Evolutionary conservation across 2,329 filamentous ascomycete genomes (phyloP).

Genomic region (Xylaria sp.): DNA sequence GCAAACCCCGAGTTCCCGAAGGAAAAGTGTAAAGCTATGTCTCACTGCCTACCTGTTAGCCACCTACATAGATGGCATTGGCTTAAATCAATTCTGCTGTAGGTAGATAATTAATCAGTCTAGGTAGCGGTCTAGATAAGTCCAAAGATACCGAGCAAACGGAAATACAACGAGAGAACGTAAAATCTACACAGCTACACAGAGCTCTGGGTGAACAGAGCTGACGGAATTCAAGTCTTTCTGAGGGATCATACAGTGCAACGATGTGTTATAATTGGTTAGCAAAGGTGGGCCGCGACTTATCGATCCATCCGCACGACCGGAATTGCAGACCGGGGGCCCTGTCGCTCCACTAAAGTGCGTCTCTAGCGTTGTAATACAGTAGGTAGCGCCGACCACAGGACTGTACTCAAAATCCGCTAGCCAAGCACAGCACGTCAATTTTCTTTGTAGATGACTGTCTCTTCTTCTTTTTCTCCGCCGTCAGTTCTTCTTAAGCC

Average conservation of each 20-base stretch:
- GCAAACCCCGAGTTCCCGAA: not conserved
- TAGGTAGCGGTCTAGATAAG: no score
- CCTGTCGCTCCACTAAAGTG: slow-evolving; percentile 10
- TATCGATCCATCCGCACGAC: slow-evolving; percentile 21
- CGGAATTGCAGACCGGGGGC: slow-evolving; percentile 6
- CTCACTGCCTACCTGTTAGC: not conserved
- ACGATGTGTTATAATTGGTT: not conserved
- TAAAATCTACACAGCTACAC: not conserved
- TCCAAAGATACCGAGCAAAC: no score
- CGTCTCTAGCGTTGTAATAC: slow-evolving; percentile 1
- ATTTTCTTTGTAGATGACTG: slow-evolving; percentile 20
- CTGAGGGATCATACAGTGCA: not conserved
- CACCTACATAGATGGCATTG: not conserved
- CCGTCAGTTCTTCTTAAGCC: slow-evolving; percentile 8
- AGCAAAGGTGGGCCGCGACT: not conserved
- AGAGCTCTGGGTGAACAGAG: no score
- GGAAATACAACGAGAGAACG: not conserved
- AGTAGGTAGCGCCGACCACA: not conserved
- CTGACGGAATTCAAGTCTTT: not conserved
- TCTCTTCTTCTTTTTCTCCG: slow-evolving; percentile 4
- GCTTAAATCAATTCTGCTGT: not conserved
- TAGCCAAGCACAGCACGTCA: slow-evolving; percentile 12
- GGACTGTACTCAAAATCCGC: slow-evolving; percentile 9
- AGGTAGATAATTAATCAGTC: not conserved
- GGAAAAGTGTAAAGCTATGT: not conserved